Evolutionary conservation across 345 rosid genomes (phyloP).

Genomic region (Draba incana): DNA sequence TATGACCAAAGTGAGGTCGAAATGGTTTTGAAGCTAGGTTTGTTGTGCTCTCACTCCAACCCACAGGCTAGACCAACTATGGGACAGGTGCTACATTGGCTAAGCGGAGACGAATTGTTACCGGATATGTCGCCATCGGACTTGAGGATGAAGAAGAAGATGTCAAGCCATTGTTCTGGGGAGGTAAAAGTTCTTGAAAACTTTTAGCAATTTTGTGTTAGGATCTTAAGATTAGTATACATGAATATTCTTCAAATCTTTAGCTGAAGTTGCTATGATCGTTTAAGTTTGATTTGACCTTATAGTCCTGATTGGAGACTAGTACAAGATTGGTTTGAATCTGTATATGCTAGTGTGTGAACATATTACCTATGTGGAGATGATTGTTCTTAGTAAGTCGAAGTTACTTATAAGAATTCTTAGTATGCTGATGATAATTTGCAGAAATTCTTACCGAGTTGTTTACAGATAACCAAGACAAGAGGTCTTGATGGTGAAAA

Average conservation of each 20-base stretch:
- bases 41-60: constrained; percentile 60
- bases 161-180: constrained; percentile 78
- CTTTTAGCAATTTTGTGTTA: neutral
- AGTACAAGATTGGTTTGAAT: no score
- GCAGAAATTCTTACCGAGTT: neutral
- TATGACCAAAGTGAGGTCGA: constrained; percentile 50
- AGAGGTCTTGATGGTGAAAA: constrained; percentile 5
- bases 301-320: no score
- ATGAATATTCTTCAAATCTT: neutral
- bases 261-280: neutral
- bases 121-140: constrained; percentile 44
- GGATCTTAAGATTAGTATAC: neutral
- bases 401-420: no score
- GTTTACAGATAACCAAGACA: neutral
- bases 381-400: no score
- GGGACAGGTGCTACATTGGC: constrained; percentile 61
- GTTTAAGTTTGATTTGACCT: neutral
- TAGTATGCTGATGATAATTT: neutral
- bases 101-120: constrained; percentile 50
- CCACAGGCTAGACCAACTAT: constrained; percentile 58
- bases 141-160: constrained; percentile 98
- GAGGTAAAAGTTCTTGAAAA: no score
- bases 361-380: no score
- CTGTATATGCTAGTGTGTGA: no score
- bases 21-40: constrained; percentile 62